phyloP scores from a whole-genome alignment of 768 basidiomycete species.

The Tulasnella sp. region DNA sequence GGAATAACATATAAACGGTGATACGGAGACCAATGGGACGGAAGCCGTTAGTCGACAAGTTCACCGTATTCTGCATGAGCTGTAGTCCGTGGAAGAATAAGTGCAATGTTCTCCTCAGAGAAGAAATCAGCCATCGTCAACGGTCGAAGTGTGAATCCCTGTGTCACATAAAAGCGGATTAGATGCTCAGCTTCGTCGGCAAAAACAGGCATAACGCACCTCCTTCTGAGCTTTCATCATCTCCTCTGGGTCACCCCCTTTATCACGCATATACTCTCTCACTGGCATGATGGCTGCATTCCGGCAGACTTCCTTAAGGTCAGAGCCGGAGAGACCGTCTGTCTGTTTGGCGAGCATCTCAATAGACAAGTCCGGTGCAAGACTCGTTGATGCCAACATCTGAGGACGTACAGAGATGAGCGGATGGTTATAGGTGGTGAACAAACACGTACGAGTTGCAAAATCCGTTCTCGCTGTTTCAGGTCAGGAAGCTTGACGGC shows the following conservation, averaged over 20 bases:
- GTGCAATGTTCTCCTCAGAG: conserved; percentile 14
- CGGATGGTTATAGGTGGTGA: neutral
- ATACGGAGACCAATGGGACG: no score
- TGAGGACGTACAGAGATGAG: conserved; percentile 23
- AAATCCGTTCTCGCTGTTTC: conserved; percentile 72
- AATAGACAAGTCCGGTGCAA: conserved; percentile 51
- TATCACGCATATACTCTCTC: conserved; percentile 57
- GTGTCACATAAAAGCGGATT: neutral
- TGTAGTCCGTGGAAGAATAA: no score
- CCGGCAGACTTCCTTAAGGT: conserved; percentile 82
- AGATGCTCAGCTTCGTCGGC: neutral
- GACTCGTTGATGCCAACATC: conserved; percentile 74
- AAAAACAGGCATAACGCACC: conserved; percentile 27
- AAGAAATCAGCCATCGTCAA: conserved; percentile 60
- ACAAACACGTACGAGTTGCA: conserved; percentile 48
- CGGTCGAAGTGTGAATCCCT: conserved; percentile 57
- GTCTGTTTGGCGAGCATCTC: conserved; percentile 51
- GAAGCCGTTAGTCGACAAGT: no score
- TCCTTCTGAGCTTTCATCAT: conserved; percentile 34
- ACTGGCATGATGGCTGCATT: conserved; percentile 91
- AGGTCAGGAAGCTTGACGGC: conserved; percentile 66
- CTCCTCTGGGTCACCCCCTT: conserved; percentile 36
- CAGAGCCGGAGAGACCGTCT: conserved; percentile 75
- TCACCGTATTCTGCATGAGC: no score
- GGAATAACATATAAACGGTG: no score